A percentile compares a stretch with the other conserved stretches of the same genome.
Conservation (phyloP, 2,329 filamentous ascomycete genomes). For the Colletotrichum chrysophilum region DNA sequence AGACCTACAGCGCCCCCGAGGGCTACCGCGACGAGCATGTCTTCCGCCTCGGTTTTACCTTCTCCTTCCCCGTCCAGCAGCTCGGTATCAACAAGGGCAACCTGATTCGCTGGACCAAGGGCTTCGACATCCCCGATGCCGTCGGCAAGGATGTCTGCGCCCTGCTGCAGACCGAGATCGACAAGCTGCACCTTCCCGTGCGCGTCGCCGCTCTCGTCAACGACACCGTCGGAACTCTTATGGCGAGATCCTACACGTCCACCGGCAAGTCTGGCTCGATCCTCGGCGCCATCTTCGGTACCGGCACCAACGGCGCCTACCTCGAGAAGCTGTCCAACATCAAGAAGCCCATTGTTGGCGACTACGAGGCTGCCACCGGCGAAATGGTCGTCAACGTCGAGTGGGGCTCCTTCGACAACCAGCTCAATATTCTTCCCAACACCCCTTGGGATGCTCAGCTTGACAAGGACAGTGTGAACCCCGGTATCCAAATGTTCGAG, state of each 20-base stretch:
- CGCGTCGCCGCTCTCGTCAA: conserved; percentile 96
- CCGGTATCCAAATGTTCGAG: conserved; percentile 97
- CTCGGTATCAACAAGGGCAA: conserved; percentile 93
- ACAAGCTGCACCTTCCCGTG: conserved; percentile 84
- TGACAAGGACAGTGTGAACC: conserved; percentile 84
- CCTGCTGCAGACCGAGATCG: conserved; percentile 87
- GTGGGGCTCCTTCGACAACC: conserved; percentile 98
- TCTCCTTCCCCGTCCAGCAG: conserved; percentile 96
- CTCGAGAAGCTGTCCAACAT: conserved; percentile 89
- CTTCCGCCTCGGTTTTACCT: conserved; percentile 97
- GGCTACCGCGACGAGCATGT: conserved; percentile 75
- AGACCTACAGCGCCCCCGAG: conserved; percentile 62
- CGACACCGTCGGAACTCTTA: conserved; percentile 95
- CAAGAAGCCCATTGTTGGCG: conserved; percentile 74
- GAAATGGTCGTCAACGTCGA: conserved; percentile 99
- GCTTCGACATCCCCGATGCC: conserved; percentile 95
- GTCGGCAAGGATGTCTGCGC: conserved; percentile 94
- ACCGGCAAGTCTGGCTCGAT: conserved; percentile 86
- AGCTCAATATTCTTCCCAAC: conserved; percentile 83
- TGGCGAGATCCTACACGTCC: conserved; percentile 96
- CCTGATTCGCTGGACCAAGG: conserved; percentile 97
- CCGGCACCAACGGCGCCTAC: conserved; percentile 96
- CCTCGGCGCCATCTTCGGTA: conserved; percentile 96
- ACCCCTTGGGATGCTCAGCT: conserved; percentile 83
- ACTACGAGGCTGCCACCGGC: conserved; percentile 81